phyloP scores from a whole-genome alignment of 1,284 basidiomycete genomes.

The Cutaneotrichosporon spelunceum region DNA sequence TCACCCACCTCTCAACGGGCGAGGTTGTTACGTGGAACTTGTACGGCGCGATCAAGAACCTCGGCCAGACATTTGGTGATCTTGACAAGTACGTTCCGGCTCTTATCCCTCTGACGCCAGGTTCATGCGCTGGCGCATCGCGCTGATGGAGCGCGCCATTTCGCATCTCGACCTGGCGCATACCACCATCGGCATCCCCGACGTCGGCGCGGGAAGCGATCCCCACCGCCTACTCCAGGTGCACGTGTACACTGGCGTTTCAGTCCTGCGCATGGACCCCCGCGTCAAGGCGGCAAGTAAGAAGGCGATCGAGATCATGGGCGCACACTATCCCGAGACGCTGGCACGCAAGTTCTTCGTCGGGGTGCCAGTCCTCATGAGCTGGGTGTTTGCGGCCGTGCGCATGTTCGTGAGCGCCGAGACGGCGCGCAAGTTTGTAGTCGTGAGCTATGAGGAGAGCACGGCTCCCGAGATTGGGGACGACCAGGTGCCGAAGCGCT shows the following conservation, averaged over 20 bases:
- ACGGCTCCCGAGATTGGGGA: slow-evolving; percentile 25
- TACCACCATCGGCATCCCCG: slow-evolving; percentile 27
- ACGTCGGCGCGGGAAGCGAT: slow-evolving; percentile 20
- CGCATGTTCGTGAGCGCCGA: slow-evolving; percentile 28
- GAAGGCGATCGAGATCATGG: slow-evolving; percentile 29
- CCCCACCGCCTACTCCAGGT: slow-evolving; percentile 32
- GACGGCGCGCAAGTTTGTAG: slow-evolving; percentile 31
- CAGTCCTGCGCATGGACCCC: slow-evolving; percentile 32
- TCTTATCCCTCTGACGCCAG: slow-evolving; percentile 8
- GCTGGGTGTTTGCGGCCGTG: slow-evolving; percentile 30
- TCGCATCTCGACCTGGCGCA: slow-evolving; percentile 23
- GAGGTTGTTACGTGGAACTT: slow-evolving; percentile 35
- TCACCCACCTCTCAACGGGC: slow-evolving; percentile 22
- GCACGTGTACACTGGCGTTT: slow-evolving; percentile 31
- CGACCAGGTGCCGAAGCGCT: slow-evolving; percentile 23
- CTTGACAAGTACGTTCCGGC: slow-evolving; percentile 22
- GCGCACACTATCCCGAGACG: slow-evolving; percentile 33
- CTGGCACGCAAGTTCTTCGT: slow-evolving; percentile 34
- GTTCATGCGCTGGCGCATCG: slow-evolving; percentile 34
- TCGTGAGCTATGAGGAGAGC: slow-evolving; percentile 25
- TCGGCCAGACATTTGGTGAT: slow-evolving; percentile 31
- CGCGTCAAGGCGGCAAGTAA: slow-evolving; percentile 30
- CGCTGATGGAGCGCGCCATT: slow-evolving; percentile 28
- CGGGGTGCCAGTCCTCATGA: slow-evolving; percentile 32
- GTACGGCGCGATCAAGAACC: slow-evolving; percentile 29